Conservation (phyloP, 768 basidiomycete species). For the Lenzites betulinus region DNA sequence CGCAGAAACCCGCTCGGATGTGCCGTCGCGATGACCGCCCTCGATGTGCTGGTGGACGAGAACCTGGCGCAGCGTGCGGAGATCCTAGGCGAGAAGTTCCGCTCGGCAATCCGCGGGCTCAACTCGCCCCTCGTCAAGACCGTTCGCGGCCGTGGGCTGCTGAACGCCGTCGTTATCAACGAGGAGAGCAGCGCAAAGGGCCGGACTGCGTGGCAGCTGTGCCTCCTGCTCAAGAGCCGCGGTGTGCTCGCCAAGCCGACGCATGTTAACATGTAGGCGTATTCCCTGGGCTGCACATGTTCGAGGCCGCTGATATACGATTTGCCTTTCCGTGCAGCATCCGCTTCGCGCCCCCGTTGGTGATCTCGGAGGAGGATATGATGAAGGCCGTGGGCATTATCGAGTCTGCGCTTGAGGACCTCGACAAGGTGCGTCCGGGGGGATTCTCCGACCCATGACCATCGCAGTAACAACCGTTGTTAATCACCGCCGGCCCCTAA, state of each 20-base stretch:
- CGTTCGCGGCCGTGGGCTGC: conserved; percentile 84
- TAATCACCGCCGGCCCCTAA: conserved; percentile 26
- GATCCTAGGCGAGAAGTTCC: conserved; percentile 80
- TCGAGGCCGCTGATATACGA: not conserved
- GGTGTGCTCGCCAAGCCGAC: conserved; percentile 97
- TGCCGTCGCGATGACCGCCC: conserved; percentile 92
- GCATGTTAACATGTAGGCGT: conserved; percentile 85
- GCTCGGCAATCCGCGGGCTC: conserved; percentile 57
- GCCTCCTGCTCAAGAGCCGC: conserved; percentile 86
- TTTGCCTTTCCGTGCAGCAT: conserved; percentile 52
- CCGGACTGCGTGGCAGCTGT: conserved; percentile 94
- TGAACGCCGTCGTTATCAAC: conserved; percentile 94
- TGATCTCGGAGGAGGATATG: conserved; percentile 89
- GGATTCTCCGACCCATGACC: conserved; percentile 25
- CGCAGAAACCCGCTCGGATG: conserved; percentile 89
- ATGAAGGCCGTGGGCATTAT: conserved; percentile 75
- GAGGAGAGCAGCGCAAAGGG: conserved; percentile 76
- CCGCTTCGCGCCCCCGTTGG: conserved; percentile 94
- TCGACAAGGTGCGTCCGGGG: conserved; percentile 60
- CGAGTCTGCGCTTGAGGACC: conserved; percentile 71
- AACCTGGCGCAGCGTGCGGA: conserved; percentile 79
- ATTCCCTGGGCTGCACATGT: not conserved
- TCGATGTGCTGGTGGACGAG: conserved; percentile 90
- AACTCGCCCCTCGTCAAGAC: conserved; percentile 70
- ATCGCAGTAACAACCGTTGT: conserved; percentile 18